Percentiles rank a stretch among this genome's conserved stretches.
Conservation (phyloP, 768 basidiomycete genomes). For the Leccinellum albellum region DNA sequence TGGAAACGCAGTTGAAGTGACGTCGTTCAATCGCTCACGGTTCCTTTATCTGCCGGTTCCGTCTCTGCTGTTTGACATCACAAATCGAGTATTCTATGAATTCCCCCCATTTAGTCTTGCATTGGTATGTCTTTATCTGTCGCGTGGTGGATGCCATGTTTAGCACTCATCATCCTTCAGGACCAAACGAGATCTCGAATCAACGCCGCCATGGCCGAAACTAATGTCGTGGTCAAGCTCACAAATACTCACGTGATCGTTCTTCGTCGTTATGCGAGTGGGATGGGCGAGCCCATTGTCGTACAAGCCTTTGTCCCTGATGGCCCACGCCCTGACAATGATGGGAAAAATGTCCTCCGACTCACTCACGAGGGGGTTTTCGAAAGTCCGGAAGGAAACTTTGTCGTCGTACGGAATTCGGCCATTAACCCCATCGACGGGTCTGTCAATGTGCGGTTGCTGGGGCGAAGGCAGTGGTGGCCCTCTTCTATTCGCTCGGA, state of each 20-base stretch:
- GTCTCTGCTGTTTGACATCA: background rate
- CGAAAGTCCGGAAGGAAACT: background rate
- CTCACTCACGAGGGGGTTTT: background rate
- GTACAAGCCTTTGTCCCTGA: background rate
- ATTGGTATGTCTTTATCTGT: background rate
- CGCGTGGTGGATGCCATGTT: background rate
- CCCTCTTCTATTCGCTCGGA: background rate
- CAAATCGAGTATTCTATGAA: background rate
- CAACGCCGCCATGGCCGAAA: background rate
- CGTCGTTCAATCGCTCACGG: background rate
- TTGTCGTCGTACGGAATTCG: background rate
- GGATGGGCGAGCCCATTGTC: background rate
- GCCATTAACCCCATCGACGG: background rate
- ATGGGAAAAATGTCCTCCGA: background rate
- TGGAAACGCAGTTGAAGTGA: background rate
- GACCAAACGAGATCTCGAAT: background rate
- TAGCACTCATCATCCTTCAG: background rate
- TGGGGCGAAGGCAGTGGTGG: background rate
- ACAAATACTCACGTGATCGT: background rate
- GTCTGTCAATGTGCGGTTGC: background rate
- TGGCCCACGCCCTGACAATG: background rate
- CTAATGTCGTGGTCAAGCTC: background rate
- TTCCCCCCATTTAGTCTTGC: background rate
- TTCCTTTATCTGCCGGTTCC: background rate
- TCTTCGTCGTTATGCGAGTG: background rate